These are phyloP conservation scores for Curvularia verruculosa DNA, from an alignment of 2,329 filamentous ascomycete genomes.

Conservation along the genomic window DNA sequence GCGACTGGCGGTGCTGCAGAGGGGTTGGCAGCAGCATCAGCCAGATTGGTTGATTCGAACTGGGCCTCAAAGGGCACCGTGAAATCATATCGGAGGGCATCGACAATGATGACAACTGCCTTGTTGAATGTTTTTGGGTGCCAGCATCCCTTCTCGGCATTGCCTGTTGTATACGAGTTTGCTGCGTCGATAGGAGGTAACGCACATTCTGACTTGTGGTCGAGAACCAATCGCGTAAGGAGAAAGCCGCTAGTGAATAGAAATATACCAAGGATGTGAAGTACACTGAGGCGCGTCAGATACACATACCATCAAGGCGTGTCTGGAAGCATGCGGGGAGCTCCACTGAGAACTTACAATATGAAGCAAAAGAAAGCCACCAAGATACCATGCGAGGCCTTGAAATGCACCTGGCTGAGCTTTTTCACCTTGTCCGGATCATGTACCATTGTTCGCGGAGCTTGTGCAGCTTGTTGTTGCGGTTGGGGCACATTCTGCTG, in stretches of 20 bases:
- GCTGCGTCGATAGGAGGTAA: constrained; percentile 69
- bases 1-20: constrained; percentile 20
- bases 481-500: constrained; percentile 12
- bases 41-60: constrained; percentile 51
- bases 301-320: not conserved
- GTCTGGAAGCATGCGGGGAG: not conserved
- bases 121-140: constrained; percentile 93
- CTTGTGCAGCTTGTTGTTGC: constrained; percentile 30
- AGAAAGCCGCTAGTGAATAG: constrained; percentile 96
- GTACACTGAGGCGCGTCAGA: constrained; percentile 54
- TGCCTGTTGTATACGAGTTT: constrained; percentile 47
- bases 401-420: constrained; percentile 57
- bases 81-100: constrained; percentile 96
- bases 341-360: constrained; percentile 51
- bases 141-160: constrained; percentile 78
- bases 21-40: constrained; percentile 22
- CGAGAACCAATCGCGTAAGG: constrained; percentile 80
- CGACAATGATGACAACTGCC: constrained; percentile 87
- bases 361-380: constrained; percentile 73
- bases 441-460: constrained; percentile 9
- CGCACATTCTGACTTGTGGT: constrained; percentile 78
- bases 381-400: constrained; percentile 58
- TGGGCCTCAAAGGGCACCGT: constrained; percentile 75
- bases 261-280: constrained; percentile 82
- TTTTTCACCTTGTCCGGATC: constrained; percentile 45